Percentiles rank a stretch among this genome's conserved stretches.
These are phyloP conservation scores for Russula olivacea DNA, from an alignment of 768 basidiomycete genomes.

Conservation along the genomic window DNA sequence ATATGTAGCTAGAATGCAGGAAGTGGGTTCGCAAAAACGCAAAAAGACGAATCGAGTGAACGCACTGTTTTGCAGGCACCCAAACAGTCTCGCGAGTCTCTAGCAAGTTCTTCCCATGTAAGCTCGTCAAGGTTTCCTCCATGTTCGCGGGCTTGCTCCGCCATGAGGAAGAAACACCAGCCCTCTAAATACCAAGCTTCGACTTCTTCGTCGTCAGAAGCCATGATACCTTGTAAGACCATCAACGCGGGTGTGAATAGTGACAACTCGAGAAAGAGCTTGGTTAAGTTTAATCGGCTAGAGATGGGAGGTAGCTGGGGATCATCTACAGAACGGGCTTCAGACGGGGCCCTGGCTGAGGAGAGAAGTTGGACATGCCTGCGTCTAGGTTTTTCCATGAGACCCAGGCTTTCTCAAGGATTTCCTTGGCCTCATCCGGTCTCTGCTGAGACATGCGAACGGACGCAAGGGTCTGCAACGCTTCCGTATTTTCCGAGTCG, in stretches of 20 bases:
- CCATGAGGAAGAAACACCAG: constrained; percentile 87
- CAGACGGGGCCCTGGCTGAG: not conserved
- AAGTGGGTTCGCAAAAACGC: constrained; percentile 1
- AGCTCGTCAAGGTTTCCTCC: constrained; percentile 42
- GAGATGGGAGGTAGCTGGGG: constrained; percentile 65
- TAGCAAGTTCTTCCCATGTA: constrained; percentile 72
- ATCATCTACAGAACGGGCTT: constrained; percentile 44
- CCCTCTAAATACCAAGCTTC: constrained; percentile 95
- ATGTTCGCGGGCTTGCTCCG: constrained; percentile 59
- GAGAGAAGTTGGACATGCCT: constrained; percentile 30
- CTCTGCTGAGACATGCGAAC: constrained; percentile 85
- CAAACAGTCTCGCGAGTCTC: constrained; percentile 72
- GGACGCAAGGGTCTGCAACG: constrained; percentile 73
- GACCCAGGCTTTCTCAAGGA: constrained; percentile 61
- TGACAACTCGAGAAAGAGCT: constrained; percentile 72
- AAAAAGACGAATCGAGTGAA: constrained; percentile 4
- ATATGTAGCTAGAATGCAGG: constrained; percentile 51
- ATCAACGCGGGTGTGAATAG: constrained; percentile 66
- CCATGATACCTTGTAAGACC: constrained; percentile 73
- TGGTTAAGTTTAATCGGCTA: constrained; percentile 66
- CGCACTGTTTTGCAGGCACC: constrained; percentile 76
- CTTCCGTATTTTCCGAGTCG: constrained; percentile 72
- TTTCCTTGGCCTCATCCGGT: constrained; percentile 72
- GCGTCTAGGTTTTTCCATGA: constrained; percentile 65
- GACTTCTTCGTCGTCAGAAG: constrained; percentile 76